These are phyloP conservation scores for Scleroderma bovista DNA, from an alignment of 768 basidiomycete genomes.

Conservation along the genomic window DNA sequence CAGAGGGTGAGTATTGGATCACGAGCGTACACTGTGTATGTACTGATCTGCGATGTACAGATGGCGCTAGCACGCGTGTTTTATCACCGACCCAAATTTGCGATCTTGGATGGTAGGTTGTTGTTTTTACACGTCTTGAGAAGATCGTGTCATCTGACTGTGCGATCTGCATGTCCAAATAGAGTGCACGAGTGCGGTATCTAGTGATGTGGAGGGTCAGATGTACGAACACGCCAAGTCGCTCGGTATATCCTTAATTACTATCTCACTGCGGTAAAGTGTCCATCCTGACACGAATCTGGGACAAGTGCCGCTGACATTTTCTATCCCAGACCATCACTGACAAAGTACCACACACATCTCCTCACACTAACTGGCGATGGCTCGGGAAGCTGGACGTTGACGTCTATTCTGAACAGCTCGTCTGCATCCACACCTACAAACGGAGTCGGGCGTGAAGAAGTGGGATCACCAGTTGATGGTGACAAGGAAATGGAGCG, in stretches of 20 bases:
- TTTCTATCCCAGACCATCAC: conserved; percentile 53
- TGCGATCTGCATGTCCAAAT: conserved; percentile 2
- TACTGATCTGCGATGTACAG: conserved; percentile 29
- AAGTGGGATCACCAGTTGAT: not conserved
- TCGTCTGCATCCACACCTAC: conserved; percentile 1
- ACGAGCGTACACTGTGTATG: not conserved
- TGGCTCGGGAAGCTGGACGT: conserved; percentile 63
- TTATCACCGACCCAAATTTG: conserved; percentile 80
- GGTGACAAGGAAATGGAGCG: conserved; percentile 14
- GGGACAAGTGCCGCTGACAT: not conserved
- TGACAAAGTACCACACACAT: conserved; percentile 86
- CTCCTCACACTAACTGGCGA: conserved; percentile 77
- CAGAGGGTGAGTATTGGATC: conserved; percentile 54
- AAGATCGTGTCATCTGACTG: not conserved
- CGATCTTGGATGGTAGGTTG: conserved; percentile 74
- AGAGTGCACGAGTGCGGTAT: conserved; percentile 96
- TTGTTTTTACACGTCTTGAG: not conserved
- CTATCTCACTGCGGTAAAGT: conserved; percentile 77
- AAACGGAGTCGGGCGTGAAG: not conserved
- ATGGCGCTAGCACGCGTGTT: conserved; percentile 94
- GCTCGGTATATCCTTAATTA: conserved; percentile 86
- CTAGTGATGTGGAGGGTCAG: conserved; percentile 90
- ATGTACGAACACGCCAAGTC: conserved; percentile 95
- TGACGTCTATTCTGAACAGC: conserved; percentile 48
- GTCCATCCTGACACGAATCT: not conserved